Conservation (phyloP, 2,329 filamentous ascomycete species). For the Venturia asperata region DNA sequence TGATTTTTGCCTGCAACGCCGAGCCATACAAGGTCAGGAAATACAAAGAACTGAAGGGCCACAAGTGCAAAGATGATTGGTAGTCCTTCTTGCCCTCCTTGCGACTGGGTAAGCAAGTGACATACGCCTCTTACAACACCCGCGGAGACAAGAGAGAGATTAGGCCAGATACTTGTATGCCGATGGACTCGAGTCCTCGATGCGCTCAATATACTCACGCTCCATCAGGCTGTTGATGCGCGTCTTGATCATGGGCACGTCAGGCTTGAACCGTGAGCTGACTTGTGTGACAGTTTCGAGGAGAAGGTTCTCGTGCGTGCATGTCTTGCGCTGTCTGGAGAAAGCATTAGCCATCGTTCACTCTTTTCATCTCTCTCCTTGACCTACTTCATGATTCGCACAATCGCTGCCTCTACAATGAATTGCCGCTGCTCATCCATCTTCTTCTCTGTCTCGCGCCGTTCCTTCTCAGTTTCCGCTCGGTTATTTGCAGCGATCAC, state of each 20-base stretch:
- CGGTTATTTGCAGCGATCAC: slow-evolving; percentile 75
- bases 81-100: neutral
- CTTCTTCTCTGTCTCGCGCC: slow-evolving; percentile 66
- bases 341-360: slow-evolving; percentile 14
- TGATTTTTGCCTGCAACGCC: neutral
- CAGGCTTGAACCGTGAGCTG: slow-evolving; percentile 63
- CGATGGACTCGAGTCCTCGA: slow-evolving; percentile 28
- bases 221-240: slow-evolving; percentile 72
- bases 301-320: slow-evolving; percentile 61
- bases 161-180: slow-evolving; percentile 19
- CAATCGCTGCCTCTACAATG: slow-evolving; percentile 68
- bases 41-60: neutral
- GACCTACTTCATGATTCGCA: slow-evolving; percentile 78
- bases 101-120: neutral
- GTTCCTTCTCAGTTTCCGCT: slow-evolving; percentile 65
- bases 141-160: neutral
- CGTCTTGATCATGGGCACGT: slow-evolving; percentile 70
- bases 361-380: neutral
- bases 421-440: slow-evolving; percentile 65
- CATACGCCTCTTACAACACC: neutral
- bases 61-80: neutral
- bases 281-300: slow-evolving; percentile 67
- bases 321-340: slow-evolving; percentile 45
- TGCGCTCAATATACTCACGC: slow-evolving; percentile 69
- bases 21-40: neutral